Evolutionary conservation across 2,329 filamentous ascomycete species (phyloP).

Genomic region (Aspergillus terreus): DNA sequence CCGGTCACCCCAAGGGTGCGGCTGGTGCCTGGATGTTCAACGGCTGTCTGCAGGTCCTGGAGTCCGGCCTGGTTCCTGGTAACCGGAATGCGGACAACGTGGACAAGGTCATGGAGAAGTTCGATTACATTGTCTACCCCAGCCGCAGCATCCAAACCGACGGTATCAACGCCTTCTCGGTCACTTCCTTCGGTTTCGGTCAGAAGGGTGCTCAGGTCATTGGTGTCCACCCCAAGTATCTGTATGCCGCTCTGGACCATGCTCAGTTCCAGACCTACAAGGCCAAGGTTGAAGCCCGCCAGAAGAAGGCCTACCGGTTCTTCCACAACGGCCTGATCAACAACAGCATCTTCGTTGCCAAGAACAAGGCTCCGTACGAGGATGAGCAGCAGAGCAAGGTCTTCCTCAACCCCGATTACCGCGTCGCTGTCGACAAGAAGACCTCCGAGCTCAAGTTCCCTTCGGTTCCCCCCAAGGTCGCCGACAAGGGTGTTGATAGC

Average conservation of each 20-base stretch:
- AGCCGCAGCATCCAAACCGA: slow-evolving; percentile 95
- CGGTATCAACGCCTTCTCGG: slow-evolving; percentile 96
- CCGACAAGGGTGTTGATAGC: slow-evolving; percentile 55
- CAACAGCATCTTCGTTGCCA: slow-evolving; percentile 96
- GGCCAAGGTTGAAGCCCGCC: slow-evolving; percentile 81
- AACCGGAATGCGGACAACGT: slow-evolving; percentile 99
- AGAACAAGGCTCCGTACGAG: slow-evolving; percentile 83
- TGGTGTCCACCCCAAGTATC: slow-evolving; percentile 92
- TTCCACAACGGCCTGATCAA: slow-evolving; percentile 98
- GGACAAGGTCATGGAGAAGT: slow-evolving; percentile 93
- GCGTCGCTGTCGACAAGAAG: slow-evolving; percentile 83
- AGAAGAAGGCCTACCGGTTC: slow-evolving; percentile 98
- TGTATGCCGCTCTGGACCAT: slow-evolving; percentile 90
- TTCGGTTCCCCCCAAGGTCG: slow-evolving; percentile 61
- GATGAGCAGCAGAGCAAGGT: slow-evolving; percentile 82
- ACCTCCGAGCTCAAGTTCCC: slow-evolving; percentile 73
- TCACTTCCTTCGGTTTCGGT: slow-evolving; percentile 98
- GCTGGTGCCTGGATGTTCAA: slow-evolving; percentile 99
- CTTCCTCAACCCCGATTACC: slow-evolving; percentile 89
- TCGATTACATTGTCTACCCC: slow-evolving; percentile 96
- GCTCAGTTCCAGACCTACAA: slow-evolving; percentile 78
- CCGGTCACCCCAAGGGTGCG: slow-evolving; percentile 97
- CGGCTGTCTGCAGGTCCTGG: slow-evolving; percentile 91
- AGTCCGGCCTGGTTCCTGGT: slow-evolving; percentile 88
- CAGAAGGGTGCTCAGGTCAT: slow-evolving; percentile 98